Base-by-base conservation (phyloP, 192 early-diverging fungal genomes). In the Spizellomyces punctatus region DNA sequence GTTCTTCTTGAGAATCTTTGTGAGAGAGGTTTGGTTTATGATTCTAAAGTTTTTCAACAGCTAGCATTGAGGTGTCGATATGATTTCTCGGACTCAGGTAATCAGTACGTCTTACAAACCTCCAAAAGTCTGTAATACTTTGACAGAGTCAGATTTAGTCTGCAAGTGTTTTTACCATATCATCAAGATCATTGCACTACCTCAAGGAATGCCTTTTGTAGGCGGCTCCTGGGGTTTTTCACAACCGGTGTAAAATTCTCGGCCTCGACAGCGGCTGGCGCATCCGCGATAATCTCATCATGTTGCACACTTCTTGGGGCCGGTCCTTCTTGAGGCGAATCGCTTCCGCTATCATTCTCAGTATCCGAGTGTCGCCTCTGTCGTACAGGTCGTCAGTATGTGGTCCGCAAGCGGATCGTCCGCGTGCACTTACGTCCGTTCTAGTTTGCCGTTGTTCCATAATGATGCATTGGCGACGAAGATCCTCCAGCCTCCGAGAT, bases 1-100 rank as follows among this genome's bases (percentile, higher is more conserved):
- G 43, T 56, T 69, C 59, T 64, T 64, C 62, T 81, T 81, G 6
- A 81, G 44, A 64, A 81, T 81, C 63, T 81, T 81, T 10, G 69
- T 58, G 0, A 78, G 8, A 42, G 79, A 78, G 12, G 74, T 81
- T 36, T 72, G 66, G 61, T 81, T 81, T 16, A 81, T 72, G 69
- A 76, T 75, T 41, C 72, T 69, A 46, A 78, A 81, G 54, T 81
- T 78, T 46, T 77, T 71, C 4, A 81, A 27, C 52, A 81, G 55
- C 66, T 78, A 47, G 21, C 27, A 2, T 36, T 36, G 66, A 63
- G 5, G 47, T 16, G 42, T 64, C 16, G 58, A 69, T 19, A 65
- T 12, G 48, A 47, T 47, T 14, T 14, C 48, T 47, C 12, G 48
- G 36, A 10, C 17, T 52, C 14, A 54, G 9, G 22, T 54, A 19